Base-by-base conservation (phyloP, 2,329 filamentous ascomycete species). In the Rhynchosporium graminicola region DNA sequence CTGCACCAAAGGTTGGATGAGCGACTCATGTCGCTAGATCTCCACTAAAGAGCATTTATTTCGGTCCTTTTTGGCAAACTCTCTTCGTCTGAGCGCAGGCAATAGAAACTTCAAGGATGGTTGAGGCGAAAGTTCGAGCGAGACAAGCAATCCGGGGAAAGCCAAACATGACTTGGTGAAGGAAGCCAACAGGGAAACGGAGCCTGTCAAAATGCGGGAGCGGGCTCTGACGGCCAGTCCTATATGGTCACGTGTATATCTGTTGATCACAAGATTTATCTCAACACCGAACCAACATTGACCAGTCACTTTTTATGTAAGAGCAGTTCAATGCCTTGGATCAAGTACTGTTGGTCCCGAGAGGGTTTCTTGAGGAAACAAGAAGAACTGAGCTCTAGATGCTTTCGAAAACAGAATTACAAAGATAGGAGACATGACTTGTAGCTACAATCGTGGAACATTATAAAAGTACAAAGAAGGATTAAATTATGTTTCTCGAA, bases 141-240 rank as follows among this genome's bases (percentile, higher is more conserved):
- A 10, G 12, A 54, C 36, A 54, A 54, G 51, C 51, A 54, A 54
- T 54, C 51, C 13, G 51, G 51, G 51, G 51, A 54, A 54, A 36
- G n/a, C n/a, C 15, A 7, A 46, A n/a, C 50, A 33, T n/a, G 50
- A 52, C 33, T 54, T 54, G 51, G n/a, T 15, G n/a, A 26, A 26
- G 50, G 13, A 4, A 43, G 4, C 12, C 12, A 12, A 12, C 40
- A 43, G 40, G 15, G 13, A 12, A 10, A 12, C 10, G n/a, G n/a
- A 8, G 12, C 13, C 4, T 36, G 48, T 33, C 47, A 51, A 31
- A n/a, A 12, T 6, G 31, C 6, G 31, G 3, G 7, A 10, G 2
- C 51, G 51, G 51, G 33, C 8, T 54, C 40, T 54, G 51, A 54
- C 20, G 51, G 51, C 33, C 2, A 10, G 5, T 26, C 3, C 15